Evolutionary conservation across 2,329 filamentous ascomycete genomes (phyloP), one percentile per base, ranked within the genome.

Genomic region (Monascus ruber): DNA sequence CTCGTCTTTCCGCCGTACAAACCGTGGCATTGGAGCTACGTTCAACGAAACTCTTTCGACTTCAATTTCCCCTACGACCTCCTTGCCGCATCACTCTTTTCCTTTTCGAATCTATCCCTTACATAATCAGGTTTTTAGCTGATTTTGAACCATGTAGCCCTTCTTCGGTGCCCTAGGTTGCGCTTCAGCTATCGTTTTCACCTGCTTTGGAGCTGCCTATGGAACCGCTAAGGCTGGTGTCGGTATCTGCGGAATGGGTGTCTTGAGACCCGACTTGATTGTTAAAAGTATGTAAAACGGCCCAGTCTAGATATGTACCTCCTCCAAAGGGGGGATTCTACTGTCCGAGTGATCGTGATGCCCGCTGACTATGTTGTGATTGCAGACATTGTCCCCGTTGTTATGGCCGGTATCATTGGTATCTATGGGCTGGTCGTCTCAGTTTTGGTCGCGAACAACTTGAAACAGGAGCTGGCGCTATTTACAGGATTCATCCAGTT

Each of bases 381-480:
- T 26, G 24, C 52, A 96, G 89, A 95, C 77, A 95, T 96, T 68
- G 89, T 96, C 50, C 91, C 91, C 65, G 91, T 96, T 70, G 94
- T 98, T 81, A 98, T 98, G 91, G 91, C 91, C 76, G 91, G 91
- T 96, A 98, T 98, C 70, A 96, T 98, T 71, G 91, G 86, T 83
- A 96, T 98, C 68, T 98, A 91, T 72, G 85, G 85, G 58, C 77
- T 91, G 50, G 85, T 91, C 69, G 84, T 89, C 45, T 88, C 85
- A 11, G 85, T 91, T 64, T 70, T 91, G 58, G 86, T 91, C 61
- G 87, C 85, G 59, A 83, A 86, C 64, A 79, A 78, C 55, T 72
- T 91, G 49, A 74, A 72, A 54, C 83, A 89, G 68, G 62, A 77
- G 49, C 68, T 83, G 46, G 73, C 84, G 44, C 74, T 91, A 45